These are phyloP conservation scores for Handroanthus guayacan DNA, from an alignment of 257 asterid species.

Conservation along the genomic window DNA sequence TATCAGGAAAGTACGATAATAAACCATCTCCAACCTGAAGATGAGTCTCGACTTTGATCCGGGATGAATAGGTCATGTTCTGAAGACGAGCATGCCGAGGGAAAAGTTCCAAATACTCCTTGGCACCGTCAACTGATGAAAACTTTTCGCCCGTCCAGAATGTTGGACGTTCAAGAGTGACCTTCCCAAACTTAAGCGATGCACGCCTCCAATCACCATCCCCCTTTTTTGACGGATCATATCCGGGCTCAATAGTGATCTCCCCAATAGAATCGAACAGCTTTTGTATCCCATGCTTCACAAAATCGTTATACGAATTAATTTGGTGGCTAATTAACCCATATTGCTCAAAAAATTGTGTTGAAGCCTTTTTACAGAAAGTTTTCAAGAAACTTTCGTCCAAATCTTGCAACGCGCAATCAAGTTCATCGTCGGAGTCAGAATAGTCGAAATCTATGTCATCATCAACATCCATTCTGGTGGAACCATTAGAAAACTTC, in stretches of 20 bases:
- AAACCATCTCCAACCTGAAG: constrained; percentile 58
- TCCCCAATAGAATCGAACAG: constrained; percentile 85
- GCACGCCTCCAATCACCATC: constrained; percentile 87
- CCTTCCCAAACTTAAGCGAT: constrained; percentile 78
- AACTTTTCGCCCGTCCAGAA: constrained; percentile 74
- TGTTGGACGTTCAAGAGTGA: constrained; percentile 65
- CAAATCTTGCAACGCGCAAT: constrained; percentile 52
- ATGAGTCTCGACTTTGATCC: constrained; percentile 66
- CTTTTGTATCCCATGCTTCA: constrained; percentile 68
- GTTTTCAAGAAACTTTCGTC: constrained; percentile 50
- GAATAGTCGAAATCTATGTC: constrained; percentile 47
- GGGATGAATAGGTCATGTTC: constrained; percentile 87
- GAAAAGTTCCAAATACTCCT: constrained; percentile 52
- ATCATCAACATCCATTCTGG: constrained; percentile 57
- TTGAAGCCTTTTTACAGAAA: constrained; percentile 73
- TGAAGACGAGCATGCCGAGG: constrained; percentile 96
- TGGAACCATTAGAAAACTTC: constrained; percentile 42
- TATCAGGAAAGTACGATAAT: not conserved
- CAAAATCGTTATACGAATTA: constrained; percentile 78
- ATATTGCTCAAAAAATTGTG: constrained; percentile 72
- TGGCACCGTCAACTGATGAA: constrained; percentile 51
- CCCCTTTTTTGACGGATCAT: constrained; percentile 81
- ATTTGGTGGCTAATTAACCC: constrained; percentile 89
- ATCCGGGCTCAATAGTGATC: constrained; percentile 72
- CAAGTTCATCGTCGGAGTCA: constrained; percentile 60